Evolutionary conservation across 257 asterid species (phyloP), one percentile per base, ranked within the genome.

Genomic region (Ilex aquifolium): DNA sequence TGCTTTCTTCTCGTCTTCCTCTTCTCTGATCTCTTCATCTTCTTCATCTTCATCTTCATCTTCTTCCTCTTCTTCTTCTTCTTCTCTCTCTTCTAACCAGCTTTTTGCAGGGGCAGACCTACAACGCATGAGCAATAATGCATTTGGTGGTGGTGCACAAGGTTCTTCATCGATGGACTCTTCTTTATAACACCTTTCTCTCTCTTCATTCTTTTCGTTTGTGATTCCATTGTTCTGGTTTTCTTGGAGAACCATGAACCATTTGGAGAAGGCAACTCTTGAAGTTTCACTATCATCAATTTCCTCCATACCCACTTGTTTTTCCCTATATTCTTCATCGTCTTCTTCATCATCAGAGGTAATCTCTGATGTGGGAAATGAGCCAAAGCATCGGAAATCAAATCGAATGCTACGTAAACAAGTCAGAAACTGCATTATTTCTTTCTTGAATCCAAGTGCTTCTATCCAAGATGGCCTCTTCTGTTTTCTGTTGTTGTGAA

Each of bases 71-170:
- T 73, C 74, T 21, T 69, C 56, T 5, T 63, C 31, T 61, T 79
- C 77, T 10, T 73, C 72, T 31, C 36, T 66, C 69, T 81, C 86
- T 67, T 81, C 85, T 29, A 81, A 69, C 97, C 97, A 83, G 58
- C 81, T 85, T 76, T 85, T 83, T 10, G 91, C 86, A 13, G 95
- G 95, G 64, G 95, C 97, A 13, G 97, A 89, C n/a, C 97, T 80
- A 63, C 97, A 89, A 2, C 97, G 80, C 97, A 89, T 89, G 3
- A 89, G 88, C 53, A 89, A 60, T 44, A 89, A 64, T 5, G 97
- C 97, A 64, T 89, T 89, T 13, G 83, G 73, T 44, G 96, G 95
- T 12, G 88, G 80, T 7, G 67, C 76, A n/a, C 74, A 32, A 1
- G 72, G 69, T 31, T 63, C 27, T 31, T 63, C 65, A 2, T 17